Conservation (phyloP, 495 filamentous ascomycete species). For the Wilcoxina mikolae region DNA sequence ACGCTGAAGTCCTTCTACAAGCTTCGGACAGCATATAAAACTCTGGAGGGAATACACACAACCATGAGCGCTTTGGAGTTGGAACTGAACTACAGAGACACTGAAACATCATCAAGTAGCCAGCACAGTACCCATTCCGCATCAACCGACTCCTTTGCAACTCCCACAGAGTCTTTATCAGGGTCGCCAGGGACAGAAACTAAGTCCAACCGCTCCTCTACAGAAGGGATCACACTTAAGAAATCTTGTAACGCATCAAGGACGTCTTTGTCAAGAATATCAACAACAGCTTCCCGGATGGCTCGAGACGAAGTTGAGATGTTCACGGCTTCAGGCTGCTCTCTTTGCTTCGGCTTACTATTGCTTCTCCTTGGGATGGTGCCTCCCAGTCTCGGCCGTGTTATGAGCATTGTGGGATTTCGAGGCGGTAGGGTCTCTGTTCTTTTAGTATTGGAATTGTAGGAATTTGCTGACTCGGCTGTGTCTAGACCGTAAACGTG, state of each 20-base stretch:
- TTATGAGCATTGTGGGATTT: slow-evolving; percentile 83
- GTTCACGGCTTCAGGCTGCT: slow-evolving; percentile 76
- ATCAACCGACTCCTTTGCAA: too few relatives aligned
- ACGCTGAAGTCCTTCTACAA: slow-evolving; percentile 86
- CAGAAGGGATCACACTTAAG: background rate
- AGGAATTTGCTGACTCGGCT: background rate
- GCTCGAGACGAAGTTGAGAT: slow-evolving; percentile 37
- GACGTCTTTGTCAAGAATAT: background rate
- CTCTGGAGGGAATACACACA: slow-evolving; percentile 53
- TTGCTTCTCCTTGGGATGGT: slow-evolving; percentile 78
- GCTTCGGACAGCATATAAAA: slow-evolving; percentile 73
- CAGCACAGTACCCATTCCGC: too few relatives aligned
- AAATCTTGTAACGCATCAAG: background rate
- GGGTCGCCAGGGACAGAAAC: too few relatives aligned
- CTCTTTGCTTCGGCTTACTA: slow-evolving; percentile 77
- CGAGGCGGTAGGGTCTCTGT: slow-evolving; percentile 38
- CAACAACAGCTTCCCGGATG: background rate
- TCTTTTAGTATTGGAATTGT: background rate
- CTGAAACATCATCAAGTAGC: too few relatives aligned
- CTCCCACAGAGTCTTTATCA: too few relatives aligned
- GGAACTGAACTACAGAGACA: background rate
- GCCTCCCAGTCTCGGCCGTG: slow-evolving; percentile 69
- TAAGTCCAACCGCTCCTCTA: background rate
- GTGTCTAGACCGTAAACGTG: slow-evolving; percentile 55
- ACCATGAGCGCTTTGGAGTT: background rate